Percentiles rank a stretch among this genome's conserved stretches.
These are phyloP conservation scores for Solanum sitiens DNA, from an alignment of 257 asterid genomes.

Conservation along the genomic window DNA sequence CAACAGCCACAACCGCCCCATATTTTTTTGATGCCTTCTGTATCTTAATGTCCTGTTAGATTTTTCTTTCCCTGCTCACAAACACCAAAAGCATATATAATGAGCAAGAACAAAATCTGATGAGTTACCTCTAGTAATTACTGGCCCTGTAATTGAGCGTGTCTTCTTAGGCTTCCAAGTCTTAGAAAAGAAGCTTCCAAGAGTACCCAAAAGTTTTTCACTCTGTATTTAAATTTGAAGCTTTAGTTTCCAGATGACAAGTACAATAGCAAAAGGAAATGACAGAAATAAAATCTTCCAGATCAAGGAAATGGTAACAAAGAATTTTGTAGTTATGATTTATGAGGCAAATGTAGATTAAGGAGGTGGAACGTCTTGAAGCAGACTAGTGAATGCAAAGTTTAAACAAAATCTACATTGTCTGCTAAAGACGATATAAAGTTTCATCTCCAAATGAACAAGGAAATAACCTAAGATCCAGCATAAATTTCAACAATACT, in stretches of 20 bases:
- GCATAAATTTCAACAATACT: not conserved
- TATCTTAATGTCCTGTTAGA: not conserved
- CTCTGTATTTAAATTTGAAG: conserved; percentile 44
- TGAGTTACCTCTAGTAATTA: conserved; percentile 41
- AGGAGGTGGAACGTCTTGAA: not conserved
- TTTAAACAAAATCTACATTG: not conserved
- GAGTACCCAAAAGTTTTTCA: conserved; percentile 90
- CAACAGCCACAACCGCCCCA: not conserved
- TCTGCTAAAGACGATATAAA: not conserved
- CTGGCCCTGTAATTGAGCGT: conserved; percentile 69
- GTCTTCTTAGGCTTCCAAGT: conserved; percentile 91
- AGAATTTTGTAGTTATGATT: not conserved
- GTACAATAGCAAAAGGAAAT: not conserved
- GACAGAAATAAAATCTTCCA: not conserved
- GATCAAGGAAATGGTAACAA: not conserved
- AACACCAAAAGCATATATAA: not conserved
- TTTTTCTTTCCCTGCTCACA: not conserved
- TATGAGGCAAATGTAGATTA: not conserved
- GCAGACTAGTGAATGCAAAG: not conserved
- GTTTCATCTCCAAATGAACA: not conserved
- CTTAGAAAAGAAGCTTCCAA: conserved; percentile 85
- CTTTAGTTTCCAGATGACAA: not conserved
- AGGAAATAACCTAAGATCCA: not conserved
- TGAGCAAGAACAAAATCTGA: not conserved
- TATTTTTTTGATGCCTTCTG: not conserved